Percentiles rank a stretch among this genome's conserved stretches.
These are phyloP conservation scores for Ceratobasidium sp. DNA, from an alignment of 1,284 basidiomycete species.

Conservation along the genomic window DNA sequence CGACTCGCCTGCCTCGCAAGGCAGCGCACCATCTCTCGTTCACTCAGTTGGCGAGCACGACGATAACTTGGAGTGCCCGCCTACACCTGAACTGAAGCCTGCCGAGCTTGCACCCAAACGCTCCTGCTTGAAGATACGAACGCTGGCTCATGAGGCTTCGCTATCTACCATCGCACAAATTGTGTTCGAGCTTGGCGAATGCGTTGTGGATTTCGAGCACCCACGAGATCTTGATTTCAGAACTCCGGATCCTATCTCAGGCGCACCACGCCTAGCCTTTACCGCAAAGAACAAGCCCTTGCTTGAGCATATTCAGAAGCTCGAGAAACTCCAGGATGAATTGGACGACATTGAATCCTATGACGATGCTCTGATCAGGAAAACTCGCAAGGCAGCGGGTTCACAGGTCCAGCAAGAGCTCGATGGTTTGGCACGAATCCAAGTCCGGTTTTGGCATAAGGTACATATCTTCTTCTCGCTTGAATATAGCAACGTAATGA, in stretches of 20 bases:
- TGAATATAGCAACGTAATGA: neutral
- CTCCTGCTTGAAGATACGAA: neutral
- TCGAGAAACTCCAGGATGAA: neutral
- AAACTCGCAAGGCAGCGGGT: constrained; percentile 17
- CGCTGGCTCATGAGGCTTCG: neutral
- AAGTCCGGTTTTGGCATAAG: neutral
- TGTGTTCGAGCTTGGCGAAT: neutral
- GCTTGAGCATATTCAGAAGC: constrained; percentile 16
- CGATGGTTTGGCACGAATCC: constrained; percentile 14
- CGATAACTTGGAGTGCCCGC: constrained; percentile 18
- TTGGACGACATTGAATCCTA: constrained; percentile 2
- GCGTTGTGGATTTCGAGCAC: neutral
- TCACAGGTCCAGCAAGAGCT: constrained; percentile 7
- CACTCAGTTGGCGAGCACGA: constrained; percentile 26
- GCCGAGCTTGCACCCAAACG: neutral
- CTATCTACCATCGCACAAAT: neutral
- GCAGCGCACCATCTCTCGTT: constrained; percentile 11
- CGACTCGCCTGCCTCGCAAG: neutral
- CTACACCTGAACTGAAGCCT: neutral
- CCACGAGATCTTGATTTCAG: constrained; percentile 31
- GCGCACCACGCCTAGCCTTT: neutral
- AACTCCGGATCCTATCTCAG: neutral
- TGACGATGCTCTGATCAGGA: neutral
- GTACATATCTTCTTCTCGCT: neutral
- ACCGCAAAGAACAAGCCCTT: constrained; percentile 14